Evolutionary conservation across 306 rosid genomes (phyloP), one percentile per base, ranked within the genome.

Genomic region (Castanospermum australe): DNA sequence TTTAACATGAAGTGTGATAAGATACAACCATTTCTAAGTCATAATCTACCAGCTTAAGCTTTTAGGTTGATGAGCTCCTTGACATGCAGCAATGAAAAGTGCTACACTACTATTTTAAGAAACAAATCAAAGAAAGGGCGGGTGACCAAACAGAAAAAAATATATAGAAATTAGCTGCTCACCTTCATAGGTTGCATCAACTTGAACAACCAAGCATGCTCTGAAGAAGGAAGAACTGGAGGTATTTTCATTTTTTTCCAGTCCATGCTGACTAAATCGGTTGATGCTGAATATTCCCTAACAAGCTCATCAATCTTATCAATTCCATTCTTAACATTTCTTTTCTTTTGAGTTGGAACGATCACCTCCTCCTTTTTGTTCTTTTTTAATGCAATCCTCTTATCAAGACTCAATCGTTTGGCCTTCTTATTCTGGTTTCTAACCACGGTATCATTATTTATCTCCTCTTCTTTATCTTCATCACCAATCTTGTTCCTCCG

Each of bases 171-270:
- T 20, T 35, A 67, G 75, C 65, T 57, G 64, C 91, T 84, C 56
- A 87, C 98, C 98, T 96, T 91, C 93, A 89, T 76, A 28, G 98
- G 98, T 69, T 96, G 97, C 92, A 96, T 89, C 88, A 89, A 79
- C 82, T 88, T 91, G 90, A 93, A 96, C 80, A 96, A 77, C 92
- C 92, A 93, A 35, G 88, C 70, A 79, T 96, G 99, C 81, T 96
- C 99, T 9, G 99, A 79, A 62, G 96, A 85, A 73, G 92, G 84
- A 84, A 93, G 98, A 87, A 96, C 98, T 0, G 97, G 93, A 52
- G 98, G 98, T 62, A 96, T 93, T 88, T 79, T 91, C 98, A 93
- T 93, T 69, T 77, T 96, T 69, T 89, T 96, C 98, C 99, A 91
- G 64, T 96, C 97, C 86, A 93, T 66, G 77, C 98, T 89, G 22